Evolutionary conservation across 2,329 filamentous ascomycete genomes (phyloP), one percentile per base, ranked within the genome.

Genomic region (Endoconidiophora laricicola): DNA sequence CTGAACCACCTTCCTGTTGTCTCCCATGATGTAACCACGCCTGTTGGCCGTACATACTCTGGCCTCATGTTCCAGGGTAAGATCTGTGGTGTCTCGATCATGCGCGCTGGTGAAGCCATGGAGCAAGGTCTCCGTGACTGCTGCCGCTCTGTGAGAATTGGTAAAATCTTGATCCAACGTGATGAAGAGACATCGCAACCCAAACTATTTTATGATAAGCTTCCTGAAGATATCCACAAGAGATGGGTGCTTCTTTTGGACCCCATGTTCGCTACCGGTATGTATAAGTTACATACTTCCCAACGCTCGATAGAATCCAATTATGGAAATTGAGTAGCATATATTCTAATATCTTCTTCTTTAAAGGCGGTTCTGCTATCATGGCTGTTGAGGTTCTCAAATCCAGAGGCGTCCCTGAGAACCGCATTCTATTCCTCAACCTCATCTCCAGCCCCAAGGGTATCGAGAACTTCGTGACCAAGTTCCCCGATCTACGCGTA

Each of bases 191-290:
- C 91, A 1, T 76, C 82, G 49, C 77, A 82, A 69, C 91, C 91
- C 10, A 91, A 87, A 64, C 74, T 98, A 9, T 98, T 96, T 66
- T 98, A 96, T 66, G 90, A 96, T 60, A 98, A 98, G 69, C 74
- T 98, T 37, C 91, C 91, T 5, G 82, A 86, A 61, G 91, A 98
- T 62, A 95, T 98, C 63, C 78, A 83, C 22, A 76, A 90, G 49
- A 73, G 91, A 63, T 98, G 91, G 88, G 90, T 95, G 36, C 69
- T 98, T 54, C 71, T 98, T 42, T 69, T 98, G 43, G 91, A 98
- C 62, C 91, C 91, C n/a, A 98, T 98, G 91, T 88, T 98, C 67
- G 91, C 91, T 52, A 98, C 91, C 58, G 88, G 86, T 88, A 66
- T 60, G 71, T 44, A 24, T 29, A n/a, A 44, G 5, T 2, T 18